Base-by-base conservation (phyloP, 2,329 filamentous ascomycete genomes). In the Fusarium sp. region DNA sequence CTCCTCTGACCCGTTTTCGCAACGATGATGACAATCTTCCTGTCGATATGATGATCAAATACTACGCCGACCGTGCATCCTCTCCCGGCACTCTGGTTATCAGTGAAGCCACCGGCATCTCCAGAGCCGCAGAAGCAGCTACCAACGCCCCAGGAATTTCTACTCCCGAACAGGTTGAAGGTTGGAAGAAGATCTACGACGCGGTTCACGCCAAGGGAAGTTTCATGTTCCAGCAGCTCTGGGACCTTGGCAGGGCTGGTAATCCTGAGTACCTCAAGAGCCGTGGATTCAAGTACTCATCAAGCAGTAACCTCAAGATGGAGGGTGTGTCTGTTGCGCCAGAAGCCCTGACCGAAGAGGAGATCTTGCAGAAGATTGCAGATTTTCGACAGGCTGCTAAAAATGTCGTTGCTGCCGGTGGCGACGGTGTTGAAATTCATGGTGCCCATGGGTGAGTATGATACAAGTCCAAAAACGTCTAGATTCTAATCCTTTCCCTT, bases 341-440 rank as follows among this genome's bases (percentile, higher is more conserved):
- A 0, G 58, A 68, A 17, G 42, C 65, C 3, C 22, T 95, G 85
- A 91, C 86, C 0, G 83, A 87, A 51, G 80, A 86, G 2, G 91
- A 93, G 18, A 95, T 95, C 57, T 81, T 87, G 70, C 76, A 84
- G 5, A 84, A 90, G 65, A 91, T 93, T 78, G 77, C 75, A 1
- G 88, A 88, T 0, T 94, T 86, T 76, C 86, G 84, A 2, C 83
- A 82, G 0, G 85, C 86, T 1, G 83, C 85, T 1, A 83, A 84
- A 63, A 83, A 87, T 28, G 86, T 91, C 0, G 75, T 93, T 5
- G 77, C 88, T 15, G 84, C 85, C 18, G 92, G 92, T 0, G 90
- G 91, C 43, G 92, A 95, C 74, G 90, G 88, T 10, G 88, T 93
- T 57, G 91, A 94, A 72, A 78, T 84, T 3, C 82, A 86, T 18